These are phyloP conservation scores for Pyrenochaeta sp. DNA, from an alignment of 2,329 filamentous ascomycete species.

Conservation along the genomic window DNA sequence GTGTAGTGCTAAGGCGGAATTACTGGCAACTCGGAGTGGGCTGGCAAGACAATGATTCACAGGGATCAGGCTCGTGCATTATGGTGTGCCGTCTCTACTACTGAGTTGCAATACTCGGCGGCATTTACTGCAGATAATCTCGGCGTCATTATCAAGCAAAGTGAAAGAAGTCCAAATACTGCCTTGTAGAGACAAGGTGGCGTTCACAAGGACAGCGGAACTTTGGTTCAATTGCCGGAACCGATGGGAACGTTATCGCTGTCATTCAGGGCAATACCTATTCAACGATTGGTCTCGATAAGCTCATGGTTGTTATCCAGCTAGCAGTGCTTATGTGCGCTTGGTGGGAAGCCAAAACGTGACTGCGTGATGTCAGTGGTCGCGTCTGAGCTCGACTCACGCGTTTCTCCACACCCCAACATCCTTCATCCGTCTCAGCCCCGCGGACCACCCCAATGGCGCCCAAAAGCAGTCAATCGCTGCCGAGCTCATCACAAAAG, in stretches of 20 bases:
- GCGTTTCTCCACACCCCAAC: slow-evolving; percentile 23
- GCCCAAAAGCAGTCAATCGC: slow-evolving; percentile 45
- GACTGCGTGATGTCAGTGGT: slow-evolving; percentile 31
- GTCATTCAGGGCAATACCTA: no score
- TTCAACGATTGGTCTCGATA: no score
- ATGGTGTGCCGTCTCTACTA: no score
- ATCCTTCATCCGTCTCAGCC: slow-evolving; percentile 11
- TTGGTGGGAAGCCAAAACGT: slow-evolving; percentile 16
- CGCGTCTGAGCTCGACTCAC: slow-evolving; percentile 16
- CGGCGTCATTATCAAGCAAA: no score
- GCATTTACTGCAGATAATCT: no score
- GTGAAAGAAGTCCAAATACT: no score
- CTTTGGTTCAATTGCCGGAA: no score
- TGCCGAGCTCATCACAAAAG: slow-evolving; percentile 45
- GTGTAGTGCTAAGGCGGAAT: neutral
- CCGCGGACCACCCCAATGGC: slow-evolving; percentile 40
- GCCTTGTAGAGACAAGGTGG: no score
- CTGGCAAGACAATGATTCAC: neutral
- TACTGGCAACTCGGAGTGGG: neutral
- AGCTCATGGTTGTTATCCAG: neutral
- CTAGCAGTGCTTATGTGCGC: neutral
- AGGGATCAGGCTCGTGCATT: no score
- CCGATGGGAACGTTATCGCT: no score
- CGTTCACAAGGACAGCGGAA: no score
- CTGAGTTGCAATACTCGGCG: no score